phyloP scores from a whole-genome alignment of 768 basidiomycete species.

The Podaxis sp. region DNA sequence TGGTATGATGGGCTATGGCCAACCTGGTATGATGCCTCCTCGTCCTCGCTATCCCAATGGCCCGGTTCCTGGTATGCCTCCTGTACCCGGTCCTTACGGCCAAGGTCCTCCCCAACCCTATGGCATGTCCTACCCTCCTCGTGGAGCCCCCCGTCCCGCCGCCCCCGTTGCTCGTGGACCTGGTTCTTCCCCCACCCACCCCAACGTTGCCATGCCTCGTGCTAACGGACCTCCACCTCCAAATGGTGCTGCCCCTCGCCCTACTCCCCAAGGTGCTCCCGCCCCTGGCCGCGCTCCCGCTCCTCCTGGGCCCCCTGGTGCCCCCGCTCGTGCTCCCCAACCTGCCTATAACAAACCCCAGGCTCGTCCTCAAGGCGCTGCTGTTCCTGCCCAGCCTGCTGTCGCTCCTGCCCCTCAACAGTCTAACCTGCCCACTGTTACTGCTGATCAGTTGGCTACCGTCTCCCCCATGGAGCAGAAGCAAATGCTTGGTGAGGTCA shows the following conservation, averaged over 20 bases:
- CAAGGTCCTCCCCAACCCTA: conserved; percentile 75
- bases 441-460: conserved; percentile 48
- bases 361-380: conserved; percentile 23
- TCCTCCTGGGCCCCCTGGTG: conserved; percentile 37
- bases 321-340: conserved; percentile 27
- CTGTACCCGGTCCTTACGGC: conserved; percentile 70
- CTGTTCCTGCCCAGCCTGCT: conserved; percentile 38
- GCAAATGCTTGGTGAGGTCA: conserved; percentile 96
- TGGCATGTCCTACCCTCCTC: conserved; percentile 66
- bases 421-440: conserved; percentile 43
- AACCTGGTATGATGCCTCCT: conserved; percentile 85
- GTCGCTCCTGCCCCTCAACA: conserved; percentile 44
- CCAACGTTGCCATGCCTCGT: conserved; percentile 64
- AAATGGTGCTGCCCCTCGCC: conserved; percentile 53
- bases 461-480: conserved; percentile 90
- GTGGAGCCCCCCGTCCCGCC: conserved; percentile 61
- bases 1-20: conserved; percentile 77
- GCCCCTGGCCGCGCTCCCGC: conserved; percentile 37
- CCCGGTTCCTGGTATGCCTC: conserved; percentile 69
- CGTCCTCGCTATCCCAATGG: conserved; percentile 83
- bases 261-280: conserved; percentile 46
- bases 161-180: conserved; percentile 66
- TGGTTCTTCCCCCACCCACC: conserved; percentile 67
- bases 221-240: conserved; percentile 58
- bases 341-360: conserved; percentile 27